Base-by-base conservation (phyloP, 163 green algal species). In the Scenedesmus sp. region DNA sequence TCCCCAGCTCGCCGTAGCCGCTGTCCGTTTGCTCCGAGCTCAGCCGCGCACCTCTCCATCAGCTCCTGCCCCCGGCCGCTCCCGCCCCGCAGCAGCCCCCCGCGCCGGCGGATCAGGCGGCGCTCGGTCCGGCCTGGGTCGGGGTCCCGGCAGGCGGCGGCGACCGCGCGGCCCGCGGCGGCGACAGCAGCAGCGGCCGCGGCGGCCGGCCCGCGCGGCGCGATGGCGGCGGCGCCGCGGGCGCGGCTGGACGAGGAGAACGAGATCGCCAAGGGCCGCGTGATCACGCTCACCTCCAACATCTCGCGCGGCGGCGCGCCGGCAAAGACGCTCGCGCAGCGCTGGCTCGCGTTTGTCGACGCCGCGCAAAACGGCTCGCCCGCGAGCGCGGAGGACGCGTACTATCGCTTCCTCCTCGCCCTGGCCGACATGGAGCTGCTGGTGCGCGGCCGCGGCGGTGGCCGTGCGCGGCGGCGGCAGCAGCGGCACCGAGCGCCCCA, bases 391-490 rank as follows among this genome's bases (percentile, higher is more conserved):
- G 34, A 76, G 11, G 67, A 76, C 4, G 50, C 67, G n/a, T 76
- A 76, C 51, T 22, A 65, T 4, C 36, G 58, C 50, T 53, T 76
- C 17, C 29, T 76, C 31, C 17, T 76, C 13, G 34, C 51, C 9
- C 47, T 76, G 3, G 44, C 28, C 39, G 67, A 76, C 0, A 65
- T 76, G 67, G 29, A 76, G 48, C 67, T 76, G 22, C 51, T 76
- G 67, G 67, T 76, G 51, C n/a, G n/a, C 53, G 67, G 11, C 28
- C 14, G 24, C 29, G 15, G 39, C 39, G 39, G 39, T 10, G 10
- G 10, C 39, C 39, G 39, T 47, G 39, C 39, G 39, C 39, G 39
- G 39, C 39, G n/a, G 31, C 57, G 44, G 29, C 57, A 64, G 39
- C 39, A 47, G 39, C 39, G 10, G 57, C 11, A 64, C 13, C 57